Evolutionary conservation across 768 basidiomycete genomes (phyloP), one percentile per base, ranked within the genome.

Genomic region (Leccinum broughii): DNA sequence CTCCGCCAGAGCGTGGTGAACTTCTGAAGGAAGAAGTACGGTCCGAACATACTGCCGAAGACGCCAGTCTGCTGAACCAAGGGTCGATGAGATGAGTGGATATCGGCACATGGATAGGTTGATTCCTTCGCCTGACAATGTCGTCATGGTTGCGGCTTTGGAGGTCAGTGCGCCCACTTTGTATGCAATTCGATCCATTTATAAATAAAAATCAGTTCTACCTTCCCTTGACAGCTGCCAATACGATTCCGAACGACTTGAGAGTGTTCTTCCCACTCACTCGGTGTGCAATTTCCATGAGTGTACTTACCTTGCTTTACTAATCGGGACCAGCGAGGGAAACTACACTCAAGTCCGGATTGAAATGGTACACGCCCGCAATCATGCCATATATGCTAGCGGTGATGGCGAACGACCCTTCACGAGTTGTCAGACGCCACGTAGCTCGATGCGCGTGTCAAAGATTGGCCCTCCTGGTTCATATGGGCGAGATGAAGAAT

Each of bases 51-150:
- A 90, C 80, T 64, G 77, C 78, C 24, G 88, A 92, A 70, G 90
- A 92, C 64, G 77, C 77, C 28, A 83, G 84, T 39, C 78, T 95
- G 11, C 72, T 95, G 53, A 86, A 87, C 65, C 85, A 89, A 65
- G 90, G 2, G 72, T 89, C 50, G 81, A 86, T 20, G 93, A 96
- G 70, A 85, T 98, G 34, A 92, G 94, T 68, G 84, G 96, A 49
- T 96, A 95, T 76, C 87, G 93, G 58, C 92, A 87, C 68, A 93
- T 97, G 88, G 97, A 99, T 74, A 83, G 95, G 57, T 80, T 98
- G 15, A 95, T 98, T 58, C 94, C 97, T 13, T 96, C 95, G 1
- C 87, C 88, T 52, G 93, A 96, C 67, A 99, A 99, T 70, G 86
- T 93, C 35, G 90, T 98, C 28, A 95, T 96, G 1, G 83, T 91